These are phyloP conservation scores for Ecytonucleospora hepatopenaei DNA, from an alignment of 371 early-diverging fungal species.

Conservation along the genomic window DNA sequence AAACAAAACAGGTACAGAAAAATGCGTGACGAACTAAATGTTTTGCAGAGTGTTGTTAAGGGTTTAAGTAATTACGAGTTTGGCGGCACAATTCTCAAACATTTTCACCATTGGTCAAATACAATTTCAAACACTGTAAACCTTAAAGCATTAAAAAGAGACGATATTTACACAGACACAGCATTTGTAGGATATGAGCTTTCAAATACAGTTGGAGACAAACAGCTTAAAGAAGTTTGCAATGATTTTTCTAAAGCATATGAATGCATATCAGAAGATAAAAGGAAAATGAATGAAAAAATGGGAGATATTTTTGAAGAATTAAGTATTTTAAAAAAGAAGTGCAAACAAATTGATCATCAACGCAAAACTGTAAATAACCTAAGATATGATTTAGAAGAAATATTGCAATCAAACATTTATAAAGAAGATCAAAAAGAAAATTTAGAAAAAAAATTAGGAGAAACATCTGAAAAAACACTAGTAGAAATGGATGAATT, in stretches of 20 bases:
- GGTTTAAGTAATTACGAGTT: conserved; percentile 29
- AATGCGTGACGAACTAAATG: neutral
- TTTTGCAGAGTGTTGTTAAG: neutral
- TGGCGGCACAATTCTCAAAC: conserved; percentile 39
- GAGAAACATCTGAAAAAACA: neutral
- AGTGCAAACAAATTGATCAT: conserved; percentile 42
- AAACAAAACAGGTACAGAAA: neutral
- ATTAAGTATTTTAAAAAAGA: conserved; percentile 33
- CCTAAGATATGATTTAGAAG: conserved; percentile 50
- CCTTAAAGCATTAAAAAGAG: conserved; percentile 24
- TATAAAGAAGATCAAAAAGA: conserved; percentile 3
- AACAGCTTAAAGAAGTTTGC: conserved; percentile 14
- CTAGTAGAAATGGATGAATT: conserved; percentile 40
- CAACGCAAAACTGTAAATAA: conserved; percentile 37
- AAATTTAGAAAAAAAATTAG: conserved; percentile 12
- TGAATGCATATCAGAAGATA: conserved; percentile 29
- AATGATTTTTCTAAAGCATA: conserved; percentile 34
- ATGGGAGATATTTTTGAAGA: conserved; percentile 29
- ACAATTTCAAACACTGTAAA: conserved; percentile 21
- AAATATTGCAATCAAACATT: conserved; percentile 8
- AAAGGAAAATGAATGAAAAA: conserved; percentile 45
- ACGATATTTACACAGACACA: conserved; percentile 42
- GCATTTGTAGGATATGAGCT: conserved; percentile 22
- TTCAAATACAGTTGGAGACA: conserved; percentile 5
- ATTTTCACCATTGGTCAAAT: conserved; percentile 24